Base-by-base conservation (phyloP, 2,329 filamentous ascomycete species). In the Trichoderma koningiopsis region DNA sequence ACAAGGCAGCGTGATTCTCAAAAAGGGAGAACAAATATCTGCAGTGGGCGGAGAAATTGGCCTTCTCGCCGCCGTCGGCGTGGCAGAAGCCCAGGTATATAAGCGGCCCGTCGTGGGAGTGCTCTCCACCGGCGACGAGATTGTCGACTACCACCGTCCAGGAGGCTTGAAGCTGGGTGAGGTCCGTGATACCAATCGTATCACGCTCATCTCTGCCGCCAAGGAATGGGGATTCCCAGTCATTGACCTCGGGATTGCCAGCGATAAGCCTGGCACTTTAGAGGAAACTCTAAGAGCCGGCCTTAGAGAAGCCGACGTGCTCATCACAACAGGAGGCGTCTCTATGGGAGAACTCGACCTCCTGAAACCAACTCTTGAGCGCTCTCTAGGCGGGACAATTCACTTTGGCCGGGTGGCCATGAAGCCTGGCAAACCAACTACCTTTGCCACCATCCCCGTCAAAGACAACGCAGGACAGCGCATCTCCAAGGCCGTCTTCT, bases 281-380 rank as follows among this genome's bases (percentile, higher is more conserved):
- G 95, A 98, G 77, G 84, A 91, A 75, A 89, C 86, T 2, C 86
- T 99, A 11, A 90, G 94, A 2, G 85, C 88, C 69, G 93, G 91
- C 0, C 83, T 98, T 71, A 87, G 92, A 24, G 83, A 84, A 59
- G 89, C 90, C 31, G 94, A 97, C 76, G 83, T 98, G 14, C 86
- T 99, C 69, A 89, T 99, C 75, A 98, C 96, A 19, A 95, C 92
- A 0, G 96, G 96, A 27, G 96, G 96, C 59, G 96, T 98, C 24
- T 97, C 93, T 11, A 99, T 99, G 96, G 96, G 96, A 68, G 96
- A 99, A 81, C 88, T 97, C 2, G 96, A 99, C 79, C 89, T 99
- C 8, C 88, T 99, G 24, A 99, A 99, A 79, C 95, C 96, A 0
- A 98, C 95, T 0, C 92, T 99, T 75, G 96, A 98, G 82, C 91